Conservation (phyloP, 441 rosid genomes). For the Bocquillonia castaneifolia region DNA sequence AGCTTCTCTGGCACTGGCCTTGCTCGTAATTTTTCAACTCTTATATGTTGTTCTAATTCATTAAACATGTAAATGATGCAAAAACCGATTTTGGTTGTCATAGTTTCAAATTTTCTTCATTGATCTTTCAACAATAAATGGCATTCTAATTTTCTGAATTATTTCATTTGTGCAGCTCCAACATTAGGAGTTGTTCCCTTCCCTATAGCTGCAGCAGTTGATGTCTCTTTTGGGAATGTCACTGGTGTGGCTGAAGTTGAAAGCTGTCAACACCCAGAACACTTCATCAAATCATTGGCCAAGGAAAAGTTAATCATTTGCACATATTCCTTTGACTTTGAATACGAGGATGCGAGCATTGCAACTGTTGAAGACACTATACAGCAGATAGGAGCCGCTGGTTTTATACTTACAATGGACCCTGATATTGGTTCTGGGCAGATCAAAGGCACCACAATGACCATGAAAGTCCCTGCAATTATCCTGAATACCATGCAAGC, state of each 20-base stretch:
- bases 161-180: slow-evolving; percentile 37
- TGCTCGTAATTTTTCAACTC: slow-evolving; percentile 57
- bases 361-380: slow-evolving; percentile 41
- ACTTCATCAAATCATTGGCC: slow-evolving; percentile 34
- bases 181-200: slow-evolving; percentile 32
- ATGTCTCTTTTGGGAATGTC: slow-evolving; percentile 35
- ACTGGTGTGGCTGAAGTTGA: slow-evolving; percentile 29
- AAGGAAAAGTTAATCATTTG: slow-evolving; percentile 43
- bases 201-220: slow-evolving; percentile 45
- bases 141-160: neutral
- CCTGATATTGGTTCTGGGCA: slow-evolving; percentile 35
- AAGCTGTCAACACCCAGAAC: slow-evolving; percentile 40
- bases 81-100: neutral
- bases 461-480: slow-evolving; percentile 39
- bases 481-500: slow-evolving; percentile 41
- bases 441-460: slow-evolving; percentile 37
- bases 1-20: slow-evolving; percentile 74
- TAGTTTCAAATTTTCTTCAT: neutral
- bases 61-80: neutral
- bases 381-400: slow-evolving; percentile 42
- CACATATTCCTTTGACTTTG: slow-evolving; percentile 40
- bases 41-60: neutral
- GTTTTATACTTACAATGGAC: slow-evolving; percentile 47
- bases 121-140: neutral
- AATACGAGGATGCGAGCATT: slow-evolving; percentile 34